A percentile compares a stretch with the other conserved stretches of the same genome.
Evolutionary conservation across 768 basidiomycete genomes (phyloP).

Genomic region (Mrakia frigida): DNA sequence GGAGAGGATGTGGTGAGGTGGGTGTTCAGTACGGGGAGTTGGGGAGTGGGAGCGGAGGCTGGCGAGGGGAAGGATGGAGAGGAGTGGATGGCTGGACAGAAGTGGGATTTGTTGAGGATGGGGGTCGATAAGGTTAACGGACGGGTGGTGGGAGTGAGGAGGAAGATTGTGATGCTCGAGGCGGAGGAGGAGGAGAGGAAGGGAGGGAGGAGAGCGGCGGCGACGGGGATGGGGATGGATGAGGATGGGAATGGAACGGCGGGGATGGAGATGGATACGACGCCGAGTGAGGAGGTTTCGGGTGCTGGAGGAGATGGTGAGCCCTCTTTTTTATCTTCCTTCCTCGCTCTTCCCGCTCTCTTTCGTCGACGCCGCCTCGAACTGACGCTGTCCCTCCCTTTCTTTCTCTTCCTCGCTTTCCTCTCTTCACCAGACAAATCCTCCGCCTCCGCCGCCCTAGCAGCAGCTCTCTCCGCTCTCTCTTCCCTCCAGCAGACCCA

Average conservation of each 20-base stretch:
- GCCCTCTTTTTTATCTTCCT: neutral
- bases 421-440: neutral
- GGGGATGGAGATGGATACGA: slow-evolving; percentile 41
- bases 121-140: slow-evolving; percentile 89
- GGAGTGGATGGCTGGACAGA: slow-evolving; percentile 52
- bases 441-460: neutral
- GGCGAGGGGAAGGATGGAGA: slow-evolving; percentile 41
- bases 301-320: neutral
- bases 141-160: slow-evolving; percentile 68
- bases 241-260: slow-evolving; percentile 63
- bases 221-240: slow-evolving; percentile 50
- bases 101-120: slow-evolving; percentile 75
- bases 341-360: neutral
- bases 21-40: slow-evolving; percentile 55
- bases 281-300: no score
- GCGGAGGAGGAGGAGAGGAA: slow-evolving; percentile 85
- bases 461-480: slow-evolving; percentile 55
- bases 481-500: slow-evolving; percentile 69
- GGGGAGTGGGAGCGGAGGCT: slow-evolving; percentile 21
- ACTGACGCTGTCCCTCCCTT: neutral
- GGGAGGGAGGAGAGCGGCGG: slow-evolving; percentile 53
- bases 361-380: neutral
- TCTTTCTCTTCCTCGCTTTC: neutral
- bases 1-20: slow-evolving; percentile 83
- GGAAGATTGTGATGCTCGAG: slow-evolving; percentile 65